Conservation (phyloP, 305 asterid genomes). For the Ilex paraguariensis region DNA sequence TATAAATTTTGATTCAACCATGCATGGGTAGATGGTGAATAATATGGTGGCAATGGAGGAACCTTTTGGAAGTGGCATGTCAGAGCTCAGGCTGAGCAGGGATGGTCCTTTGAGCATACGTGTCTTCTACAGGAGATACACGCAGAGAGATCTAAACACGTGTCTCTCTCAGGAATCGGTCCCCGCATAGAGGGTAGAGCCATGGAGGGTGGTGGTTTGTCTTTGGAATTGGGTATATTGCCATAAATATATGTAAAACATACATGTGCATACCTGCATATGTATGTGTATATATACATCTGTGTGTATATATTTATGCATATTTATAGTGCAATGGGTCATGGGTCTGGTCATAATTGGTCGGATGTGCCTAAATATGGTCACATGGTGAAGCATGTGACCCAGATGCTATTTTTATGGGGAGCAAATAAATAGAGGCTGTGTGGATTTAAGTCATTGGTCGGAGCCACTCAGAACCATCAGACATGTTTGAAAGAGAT, state of each 20-base stretch:
- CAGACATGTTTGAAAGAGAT: constrained; percentile 20
- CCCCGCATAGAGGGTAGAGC: constrained; percentile 54
- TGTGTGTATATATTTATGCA: constrained; percentile 1
- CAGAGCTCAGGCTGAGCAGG: constrained; percentile 3
- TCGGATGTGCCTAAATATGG: constrained; percentile 12
- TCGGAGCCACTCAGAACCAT: constrained; percentile 18
- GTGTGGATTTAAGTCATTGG: constrained; percentile 21
- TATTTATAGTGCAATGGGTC: not conserved
- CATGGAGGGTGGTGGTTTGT: constrained; percentile 15
- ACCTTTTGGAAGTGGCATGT: constrained; percentile 6
- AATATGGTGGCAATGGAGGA: not conserved
- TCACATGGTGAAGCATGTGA: constrained; percentile 41
- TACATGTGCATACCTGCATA: not conserved
- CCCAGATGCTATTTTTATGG: constrained; percentile 39
- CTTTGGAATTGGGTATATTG: constrained; percentile 3
- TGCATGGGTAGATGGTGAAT: too few species aligned
- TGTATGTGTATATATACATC: too few species aligned
- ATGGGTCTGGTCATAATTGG: not conserved
- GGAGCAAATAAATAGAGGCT: constrained; percentile 32
- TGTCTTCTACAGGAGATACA: constrained; percentile 15
- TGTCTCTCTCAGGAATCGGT: constrained; percentile 18
- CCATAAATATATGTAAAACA: not conserved
- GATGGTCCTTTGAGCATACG: constrained; percentile 19
- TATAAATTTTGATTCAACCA: too few species aligned
- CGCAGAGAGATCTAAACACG: constrained; percentile 18